These are phyloP conservation scores for Blumeriella jaapii DNA, from an alignment of 2,329 filamentous ascomycete genomes.

Conservation along the genomic window DNA sequence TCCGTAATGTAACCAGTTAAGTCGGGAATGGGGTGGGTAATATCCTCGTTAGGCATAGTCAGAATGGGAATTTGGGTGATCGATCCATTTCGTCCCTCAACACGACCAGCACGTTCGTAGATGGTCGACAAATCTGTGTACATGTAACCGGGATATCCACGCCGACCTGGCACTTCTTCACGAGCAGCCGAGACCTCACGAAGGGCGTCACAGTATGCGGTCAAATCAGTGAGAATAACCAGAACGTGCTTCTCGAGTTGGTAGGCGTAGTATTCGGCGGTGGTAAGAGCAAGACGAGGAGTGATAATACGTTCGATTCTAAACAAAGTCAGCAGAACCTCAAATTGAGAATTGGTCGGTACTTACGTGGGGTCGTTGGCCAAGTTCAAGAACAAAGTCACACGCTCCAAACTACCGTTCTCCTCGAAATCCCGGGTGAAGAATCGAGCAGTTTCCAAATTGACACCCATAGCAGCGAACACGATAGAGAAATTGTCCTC, in stretches of 20 bases:
- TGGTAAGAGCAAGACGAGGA: constrained; percentile 92
- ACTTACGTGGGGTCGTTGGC: constrained; percentile 95
- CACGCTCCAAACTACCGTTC: constrained; percentile 96
- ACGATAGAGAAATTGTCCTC: constrained; percentile 99
- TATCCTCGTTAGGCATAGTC: constrained; percentile 99
- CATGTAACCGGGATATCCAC: constrained; percentile 99
- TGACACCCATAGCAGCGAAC: constrained; percentile 99
- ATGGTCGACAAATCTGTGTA: constrained; percentile 99
- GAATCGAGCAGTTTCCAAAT: constrained; percentile 97
- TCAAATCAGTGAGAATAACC: constrained; percentile 95
- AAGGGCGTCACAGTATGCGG: constrained; percentile 95
- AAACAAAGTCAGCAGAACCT: constrained; percentile 13
- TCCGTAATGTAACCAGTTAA: constrained; percentile 98
- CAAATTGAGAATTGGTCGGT: too few species aligned
- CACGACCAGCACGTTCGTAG: constrained; percentile 97
- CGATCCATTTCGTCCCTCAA: constrained; percentile 90
- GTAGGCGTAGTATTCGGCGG: constrained; percentile 99
- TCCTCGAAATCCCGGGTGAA: constrained; percentile 98
- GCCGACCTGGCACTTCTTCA: constrained; percentile 97
- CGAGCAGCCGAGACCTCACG: constrained; percentile 96
- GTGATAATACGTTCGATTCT: constrained; percentile 99
- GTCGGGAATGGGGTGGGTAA: constrained; percentile 97
- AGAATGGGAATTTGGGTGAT: constrained; percentile 98
- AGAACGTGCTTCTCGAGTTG: constrained; percentile 99
- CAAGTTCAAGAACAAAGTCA: constrained; percentile 96